Evolutionary conservation across 192 early-diverging fungal species (phyloP).

Genomic region (Umbelopsis vinacea): DNA sequence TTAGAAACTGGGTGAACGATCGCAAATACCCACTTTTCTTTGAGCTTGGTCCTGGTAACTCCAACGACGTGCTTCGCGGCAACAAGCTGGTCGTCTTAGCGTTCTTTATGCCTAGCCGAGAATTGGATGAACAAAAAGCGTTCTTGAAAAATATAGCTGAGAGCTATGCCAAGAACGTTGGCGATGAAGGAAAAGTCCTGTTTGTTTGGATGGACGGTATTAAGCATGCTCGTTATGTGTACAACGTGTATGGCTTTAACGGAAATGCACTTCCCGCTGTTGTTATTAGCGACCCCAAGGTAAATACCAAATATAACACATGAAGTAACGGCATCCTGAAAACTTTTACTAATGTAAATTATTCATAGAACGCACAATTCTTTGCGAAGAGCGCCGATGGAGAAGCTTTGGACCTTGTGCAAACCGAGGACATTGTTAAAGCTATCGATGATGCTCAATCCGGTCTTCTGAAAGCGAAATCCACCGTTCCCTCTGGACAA

Average conservation of each 20-base stretch:
- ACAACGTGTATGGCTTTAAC: conserved; percentile 52
- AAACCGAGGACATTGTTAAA: not conserved
- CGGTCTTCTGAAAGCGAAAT: not conserved
- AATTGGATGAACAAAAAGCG: not conserved
- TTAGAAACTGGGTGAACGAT: conserved; percentile 63
- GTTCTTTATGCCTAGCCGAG: conserved; percentile 57
- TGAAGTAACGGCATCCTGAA: not conserved
- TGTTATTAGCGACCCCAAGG: conserved; percentile 54
- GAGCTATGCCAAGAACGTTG: conserved; percentile 33
- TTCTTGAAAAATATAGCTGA: conserved; percentile 39
- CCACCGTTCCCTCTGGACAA: not conserved
- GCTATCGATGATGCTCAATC: not conserved
- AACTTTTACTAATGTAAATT: too few relatives aligned
- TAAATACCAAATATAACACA: not conserved
- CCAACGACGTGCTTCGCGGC: conserved; percentile 70
- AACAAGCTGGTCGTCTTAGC: conserved; percentile 66
- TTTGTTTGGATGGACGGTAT: conserved; percentile 68
- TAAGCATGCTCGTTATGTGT: conserved; percentile 63
- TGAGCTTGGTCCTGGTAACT: conserved; percentile 65
- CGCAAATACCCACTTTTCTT: conserved; percentile 72
- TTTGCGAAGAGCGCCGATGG: not conserved
- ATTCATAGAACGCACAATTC: conserved; percentile 1
- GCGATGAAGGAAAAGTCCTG: conserved; percentile 36
- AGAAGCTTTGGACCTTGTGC: not conserved
- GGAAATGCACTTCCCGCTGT: conserved; percentile 42